phyloP scores from a whole-genome alignment of 441 rosid species.

The Omphalea diandra region DNA sequence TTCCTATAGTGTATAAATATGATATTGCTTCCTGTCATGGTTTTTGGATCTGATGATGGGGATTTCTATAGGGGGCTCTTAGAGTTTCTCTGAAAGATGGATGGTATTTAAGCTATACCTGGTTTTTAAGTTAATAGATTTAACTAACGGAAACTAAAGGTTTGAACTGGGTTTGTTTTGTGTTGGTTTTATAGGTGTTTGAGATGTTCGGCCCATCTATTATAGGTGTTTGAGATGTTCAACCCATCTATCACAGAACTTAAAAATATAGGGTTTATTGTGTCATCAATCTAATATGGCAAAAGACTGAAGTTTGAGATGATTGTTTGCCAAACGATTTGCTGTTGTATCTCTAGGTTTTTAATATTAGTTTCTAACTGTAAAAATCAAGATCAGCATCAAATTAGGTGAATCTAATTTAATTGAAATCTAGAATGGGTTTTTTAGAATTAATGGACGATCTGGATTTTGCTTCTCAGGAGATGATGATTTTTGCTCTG shows the following conservation, averaged over 20 bases:
- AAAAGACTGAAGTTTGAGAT: not conserved
- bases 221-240: no score
- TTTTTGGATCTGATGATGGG: slow-evolving; percentile 9
- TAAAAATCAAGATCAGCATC: not conserved
- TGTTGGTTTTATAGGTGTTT: no score
- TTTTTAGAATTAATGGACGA: slow-evolving; percentile 9
- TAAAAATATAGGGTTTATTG: not conserved
- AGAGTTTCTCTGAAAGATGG: not conserved
- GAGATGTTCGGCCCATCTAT: no score
- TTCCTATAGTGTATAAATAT: not conserved
- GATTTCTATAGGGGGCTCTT: not conserved
- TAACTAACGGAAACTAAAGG: not conserved
- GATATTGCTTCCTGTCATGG: not conserved
- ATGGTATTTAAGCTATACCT: not conserved
- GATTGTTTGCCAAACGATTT: not conserved
- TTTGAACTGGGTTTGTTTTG: no score
- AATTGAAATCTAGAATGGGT: not conserved
- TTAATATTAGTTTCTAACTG: not conserved
- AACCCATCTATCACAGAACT: not conserved
- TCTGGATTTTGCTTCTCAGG: slow-evolving; percentile 43
- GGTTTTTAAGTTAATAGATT: not conserved
- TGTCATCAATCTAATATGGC: not conserved
- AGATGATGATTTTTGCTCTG: slow-evolving; percentile 65
- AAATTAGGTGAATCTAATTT: not conserved
- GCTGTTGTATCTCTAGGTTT: not conserved